A percentile compares a stretch with the other conserved stretches of the same genome.
Conservation (phyloP, 2,329 filamentous ascomycete genomes). For the Aspergillus udagawae region DNA sequence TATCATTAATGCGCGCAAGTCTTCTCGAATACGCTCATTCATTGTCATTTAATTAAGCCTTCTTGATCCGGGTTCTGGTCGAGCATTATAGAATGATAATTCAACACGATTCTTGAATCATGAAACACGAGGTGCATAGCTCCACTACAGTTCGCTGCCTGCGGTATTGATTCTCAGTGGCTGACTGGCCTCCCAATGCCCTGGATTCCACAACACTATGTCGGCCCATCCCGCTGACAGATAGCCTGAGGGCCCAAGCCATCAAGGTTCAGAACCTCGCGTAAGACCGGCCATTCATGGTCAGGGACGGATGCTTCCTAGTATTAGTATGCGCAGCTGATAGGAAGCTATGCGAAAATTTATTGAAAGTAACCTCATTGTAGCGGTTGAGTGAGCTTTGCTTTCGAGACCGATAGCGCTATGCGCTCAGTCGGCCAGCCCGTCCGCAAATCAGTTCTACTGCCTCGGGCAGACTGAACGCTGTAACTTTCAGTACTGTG, state of each 20-base stretch:
- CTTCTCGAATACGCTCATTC: not conserved
- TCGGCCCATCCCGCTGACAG: not conserved
- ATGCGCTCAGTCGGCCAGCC: not conserved
- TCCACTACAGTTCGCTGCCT: not conserved
- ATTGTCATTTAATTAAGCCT: not conserved
- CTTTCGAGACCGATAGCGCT: not conserved
- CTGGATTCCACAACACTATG: not conserved
- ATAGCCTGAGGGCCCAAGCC: not conserved
- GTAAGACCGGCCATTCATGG: not conserved
- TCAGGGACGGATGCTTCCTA: not conserved
- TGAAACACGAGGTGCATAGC: not conserved
- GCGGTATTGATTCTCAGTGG: not conserved
- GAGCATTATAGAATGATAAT: not conserved
- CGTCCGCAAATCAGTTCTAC: not conserved
- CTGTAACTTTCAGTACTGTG: not conserved
- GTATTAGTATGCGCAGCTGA: not conserved
- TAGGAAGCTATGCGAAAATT: not conserved
- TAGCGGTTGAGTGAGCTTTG: not conserved
- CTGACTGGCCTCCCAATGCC: not conserved
- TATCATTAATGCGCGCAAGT: not conserved
- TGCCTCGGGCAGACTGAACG: not conserved
- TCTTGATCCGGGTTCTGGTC: not conserved
- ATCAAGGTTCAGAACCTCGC: not conserved
- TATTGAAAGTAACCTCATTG: not conserved
- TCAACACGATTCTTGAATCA: not conserved